Conservation (phyloP, 2,329 filamentous ascomycete genomes). For the Xylariaceae sp. region DNA sequence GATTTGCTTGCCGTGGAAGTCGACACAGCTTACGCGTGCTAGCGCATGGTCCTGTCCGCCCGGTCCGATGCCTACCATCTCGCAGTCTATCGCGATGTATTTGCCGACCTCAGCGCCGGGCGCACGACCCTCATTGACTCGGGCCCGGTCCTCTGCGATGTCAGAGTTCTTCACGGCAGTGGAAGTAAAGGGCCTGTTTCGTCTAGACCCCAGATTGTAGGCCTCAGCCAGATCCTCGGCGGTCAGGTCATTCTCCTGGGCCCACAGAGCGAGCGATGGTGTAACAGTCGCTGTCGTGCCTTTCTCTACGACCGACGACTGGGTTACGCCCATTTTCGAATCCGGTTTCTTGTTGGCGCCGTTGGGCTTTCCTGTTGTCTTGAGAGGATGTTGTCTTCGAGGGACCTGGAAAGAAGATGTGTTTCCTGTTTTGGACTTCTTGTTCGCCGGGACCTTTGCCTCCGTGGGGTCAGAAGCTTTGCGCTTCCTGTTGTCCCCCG, state of each 20-base stretch:
- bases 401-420: neutral
- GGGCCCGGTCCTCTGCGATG: conserved; percentile 23
- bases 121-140: conserved; percentile 59
- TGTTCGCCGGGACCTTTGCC: conserved; percentile 1
- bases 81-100: conserved; percentile 91
- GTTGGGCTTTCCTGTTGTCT: conserved; percentile 7
- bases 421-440: conserved; percentile 7
- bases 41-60: conserved; percentile 67
- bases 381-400: conserved; percentile 9
- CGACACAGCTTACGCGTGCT: conserved; percentile 83
- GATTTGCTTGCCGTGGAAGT: conserved; percentile 86
- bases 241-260: conserved; percentile 56
- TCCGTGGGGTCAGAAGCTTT: conserved; percentile 10
- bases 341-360: conserved; percentile 28
- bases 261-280: conserved; percentile 55
- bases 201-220: conserved; percentile 51
- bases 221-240: conserved; percentile 55
- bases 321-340: conserved; percentile 50
- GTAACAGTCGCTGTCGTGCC: conserved; percentile 39
- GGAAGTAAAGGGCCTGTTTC: conserved; percentile 22
- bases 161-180: conserved; percentile 1
- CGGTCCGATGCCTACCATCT: conserved; percentile 89
- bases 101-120: conserved; percentile 68
- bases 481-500: conserved; percentile 17
- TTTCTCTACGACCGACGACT: conserved; percentile 43